These are phyloP conservation scores for Phytopythium oedochilum DNA, from an alignment of 352 stramenopile species.

Conservation along the genomic window DNA sequence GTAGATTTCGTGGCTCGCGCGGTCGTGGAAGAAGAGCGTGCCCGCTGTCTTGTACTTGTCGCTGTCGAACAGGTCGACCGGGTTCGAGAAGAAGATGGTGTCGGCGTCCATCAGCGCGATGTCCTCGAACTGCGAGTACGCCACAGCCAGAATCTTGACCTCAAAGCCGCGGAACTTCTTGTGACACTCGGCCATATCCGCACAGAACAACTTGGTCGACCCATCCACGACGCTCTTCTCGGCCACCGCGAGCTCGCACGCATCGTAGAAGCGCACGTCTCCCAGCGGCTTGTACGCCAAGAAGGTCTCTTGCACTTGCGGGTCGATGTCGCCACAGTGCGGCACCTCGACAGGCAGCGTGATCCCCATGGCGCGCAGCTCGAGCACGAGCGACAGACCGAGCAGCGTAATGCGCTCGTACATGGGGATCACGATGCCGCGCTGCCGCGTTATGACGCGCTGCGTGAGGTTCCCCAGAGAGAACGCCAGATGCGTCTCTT, in stretches of 20 bases:
- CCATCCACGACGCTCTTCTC: conserved; percentile 22
- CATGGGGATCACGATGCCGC: conserved; percentile 43
- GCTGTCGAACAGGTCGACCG: conserved; percentile 27
- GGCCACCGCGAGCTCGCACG: conserved; percentile 16
- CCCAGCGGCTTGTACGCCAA: conserved; percentile 12
- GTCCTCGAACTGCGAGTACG: conserved; percentile 45
- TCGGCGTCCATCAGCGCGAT: conserved; percentile 49
- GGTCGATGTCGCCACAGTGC: conserved; percentile 31
- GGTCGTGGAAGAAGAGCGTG: conserved; percentile 34
- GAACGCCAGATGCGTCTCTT: conserved; percentile 19
- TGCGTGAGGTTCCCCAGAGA: conserved; percentile 15
- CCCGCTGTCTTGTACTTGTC: conserved; percentile 25
- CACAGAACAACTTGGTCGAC: conserved; percentile 26
- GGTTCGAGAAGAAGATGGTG: conserved; percentile 34
- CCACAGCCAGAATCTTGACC: conserved; percentile 4
- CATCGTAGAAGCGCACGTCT: background rate
- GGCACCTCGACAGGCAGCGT: conserved; percentile 44
- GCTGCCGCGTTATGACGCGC: conserved; percentile 8
- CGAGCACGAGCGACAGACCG: conserved; percentile 39
- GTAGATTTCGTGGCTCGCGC: conserved; percentile 30
- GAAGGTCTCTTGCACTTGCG: conserved; percentile 4
- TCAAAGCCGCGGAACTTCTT: conserved; percentile 16
- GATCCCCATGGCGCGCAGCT: conserved; percentile 30
- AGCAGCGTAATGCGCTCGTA: conserved; percentile 38
- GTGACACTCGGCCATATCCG: conserved; percentile 26